phyloP scores from a whole-genome alignment of 768 basidiomycete genomes.

The Tricholoma sp. region DNA sequence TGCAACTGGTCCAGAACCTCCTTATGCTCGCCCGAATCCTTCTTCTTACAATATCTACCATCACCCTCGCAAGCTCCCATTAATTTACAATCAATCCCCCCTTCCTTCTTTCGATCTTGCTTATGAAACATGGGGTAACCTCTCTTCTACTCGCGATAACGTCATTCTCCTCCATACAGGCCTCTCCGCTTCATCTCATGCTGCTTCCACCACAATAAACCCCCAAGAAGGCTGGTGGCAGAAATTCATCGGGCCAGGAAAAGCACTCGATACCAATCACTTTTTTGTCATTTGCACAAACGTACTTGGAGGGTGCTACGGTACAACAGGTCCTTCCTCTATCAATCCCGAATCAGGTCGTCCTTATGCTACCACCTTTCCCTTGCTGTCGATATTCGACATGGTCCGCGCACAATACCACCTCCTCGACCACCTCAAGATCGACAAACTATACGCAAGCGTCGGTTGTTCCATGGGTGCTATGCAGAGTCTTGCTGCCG shows the following conservation, averaged over 20 bases:
- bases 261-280: slow-evolving; percentile 85
- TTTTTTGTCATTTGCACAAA: slow-evolving; percentile 96
- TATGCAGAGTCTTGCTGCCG: slow-evolving; percentile 97
- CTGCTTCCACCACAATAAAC: slow-evolving; percentile 74
- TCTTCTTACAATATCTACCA: slow-evolving; percentile 66
- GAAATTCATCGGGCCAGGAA: slow-evolving; percentile 94
- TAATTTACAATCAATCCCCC: slow-evolving; percentile 47
- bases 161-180: slow-evolving; percentile 95
- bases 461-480: slow-evolving; percentile 97
- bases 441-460: slow-evolving; percentile 84
- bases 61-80: slow-evolving; percentile 54
- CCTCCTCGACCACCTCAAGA: slow-evolving; percentile 77
- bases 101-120: slow-evolving; percentile 80
- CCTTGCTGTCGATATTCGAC: slow-evolving; percentile 89
- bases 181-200: slow-evolving; percentile 93
- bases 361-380: slow-evolving; percentile 88
- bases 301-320: slow-evolving; percentile 96
- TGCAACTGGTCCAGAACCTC: slow-evolving; percentile 69
- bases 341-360: slow-evolving; percentile 60
- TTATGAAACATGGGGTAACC: slow-evolving; percentile 97
- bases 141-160: slow-evolving; percentile 74
- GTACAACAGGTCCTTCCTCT: slow-evolving; percentile 91
- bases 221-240: slow-evolving; percentile 96
- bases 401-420: slow-evolving; percentile 94
- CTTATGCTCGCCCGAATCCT: slow-evolving; percentile 77